Base-by-base conservation (phyloP, 768 basidiomycete genomes). In the Russula compacta region DNA sequence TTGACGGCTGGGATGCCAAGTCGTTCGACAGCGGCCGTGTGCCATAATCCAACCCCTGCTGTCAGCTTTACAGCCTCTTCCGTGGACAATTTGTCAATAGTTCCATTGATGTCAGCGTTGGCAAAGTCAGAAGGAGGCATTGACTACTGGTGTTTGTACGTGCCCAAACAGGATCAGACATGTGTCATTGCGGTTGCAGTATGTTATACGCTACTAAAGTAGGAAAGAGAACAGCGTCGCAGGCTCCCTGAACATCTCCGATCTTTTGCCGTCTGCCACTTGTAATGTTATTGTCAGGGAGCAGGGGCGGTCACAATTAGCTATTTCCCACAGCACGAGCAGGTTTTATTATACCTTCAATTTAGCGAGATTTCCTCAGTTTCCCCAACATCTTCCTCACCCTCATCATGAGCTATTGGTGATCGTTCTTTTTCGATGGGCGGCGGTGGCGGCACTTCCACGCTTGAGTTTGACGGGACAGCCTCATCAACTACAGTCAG, bases 361-460 rank as follows among this genome's bases (percentile, higher is more conserved):
- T 68, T 72, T 21, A 74, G 58, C 15, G 73, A 73, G 15, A 89
- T 86, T 67, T 90, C 89, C 36, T 82, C 88, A 6, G 86, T 90
- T 70, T 86, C 86, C 0, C 88, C 89, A 49, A 90, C 79, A 35
- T 90, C 89, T 55, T 88, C 88, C 40, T 88, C 87, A 0, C 71
- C 80, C 9, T 84, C 80, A 36, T 83, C 85, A 21, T 72, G 67
- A 57, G 67, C 60, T 72, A 42, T 73, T 63, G 74, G 69, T 55
- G 74, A 69, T 38, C 72, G 74, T 71, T 90, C 86, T 73, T 92
- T 89, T 69, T 87, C 85, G 14, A 88, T 79, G 0, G 86, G 87
- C 29, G 89, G 87, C 4, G 89, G 89, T 0, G 89, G 84, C 4
- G 87, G 89, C 6, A 91, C 85, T 69, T 91, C 87, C 12, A 87